phyloP scores from a whole-genome alignment of 352 stramenopile species.

The Blastocystis sp. region DNA sequence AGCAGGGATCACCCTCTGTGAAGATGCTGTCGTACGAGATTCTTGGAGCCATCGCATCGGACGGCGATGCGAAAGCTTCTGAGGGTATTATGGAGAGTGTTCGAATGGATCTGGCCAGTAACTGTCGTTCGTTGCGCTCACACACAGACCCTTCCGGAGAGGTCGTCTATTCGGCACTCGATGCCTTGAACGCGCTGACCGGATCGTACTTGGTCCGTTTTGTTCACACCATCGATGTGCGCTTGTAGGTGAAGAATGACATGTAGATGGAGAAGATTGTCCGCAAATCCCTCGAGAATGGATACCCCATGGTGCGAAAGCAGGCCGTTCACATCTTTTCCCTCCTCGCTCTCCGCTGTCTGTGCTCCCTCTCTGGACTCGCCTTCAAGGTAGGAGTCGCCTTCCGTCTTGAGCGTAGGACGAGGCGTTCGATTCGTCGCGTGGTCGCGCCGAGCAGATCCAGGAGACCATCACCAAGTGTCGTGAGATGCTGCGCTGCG shows the following conservation, averaged over 20 bases:
- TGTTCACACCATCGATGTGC: conserved; percentile 46
- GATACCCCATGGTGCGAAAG: conserved; percentile 49
- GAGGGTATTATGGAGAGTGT: conserved; percentile 50
- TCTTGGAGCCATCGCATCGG: conserved; percentile 32
- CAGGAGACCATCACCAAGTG: conserved; percentile 52
- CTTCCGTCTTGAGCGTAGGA: neutral
- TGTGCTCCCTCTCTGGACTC: conserved; percentile 30
- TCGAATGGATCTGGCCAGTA: conserved; percentile 38
- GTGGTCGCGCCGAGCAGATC: conserved; percentile 39
- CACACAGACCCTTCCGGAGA: conserved; percentile 43
- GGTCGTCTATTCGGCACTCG: conserved; percentile 42
- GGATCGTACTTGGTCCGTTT: conserved; percentile 39
- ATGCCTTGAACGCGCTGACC: conserved; percentile 46
- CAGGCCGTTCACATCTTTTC: conserved; percentile 36
- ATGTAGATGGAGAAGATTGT: conserved; percentile 50
- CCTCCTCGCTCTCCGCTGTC: conserved; percentile 27
- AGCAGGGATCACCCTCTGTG: conserved; percentile 30
- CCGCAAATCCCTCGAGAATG: conserved; percentile 3
- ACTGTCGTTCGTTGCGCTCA: neutral
- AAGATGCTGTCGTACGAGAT: conserved; percentile 56
- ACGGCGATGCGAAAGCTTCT: conserved; percentile 43
- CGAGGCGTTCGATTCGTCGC: conserved; percentile 18
- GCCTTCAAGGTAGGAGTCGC: conserved; percentile 19
- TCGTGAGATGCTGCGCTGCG: conserved; percentile 27
- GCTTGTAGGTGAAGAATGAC: neutral